These are phyloP conservation scores for Leccinum truebloodii DNA, from an alignment of 768 basidiomycete genomes.

Conservation along the genomic window DNA sequence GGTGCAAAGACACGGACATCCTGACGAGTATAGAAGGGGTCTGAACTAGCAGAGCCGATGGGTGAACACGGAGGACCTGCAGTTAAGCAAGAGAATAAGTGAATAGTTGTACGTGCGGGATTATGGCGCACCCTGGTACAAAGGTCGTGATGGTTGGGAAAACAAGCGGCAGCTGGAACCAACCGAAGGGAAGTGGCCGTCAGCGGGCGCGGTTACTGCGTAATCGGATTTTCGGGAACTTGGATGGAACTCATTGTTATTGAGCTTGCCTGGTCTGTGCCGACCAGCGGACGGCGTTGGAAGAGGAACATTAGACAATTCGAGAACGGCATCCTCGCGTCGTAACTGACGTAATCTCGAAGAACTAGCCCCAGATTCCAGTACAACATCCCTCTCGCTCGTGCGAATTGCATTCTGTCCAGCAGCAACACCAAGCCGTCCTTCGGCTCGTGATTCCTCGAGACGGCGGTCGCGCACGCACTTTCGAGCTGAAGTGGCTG, in stretches of 20 bases:
- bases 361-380: slow-evolving; percentile 2
- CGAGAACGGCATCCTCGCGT: neutral
- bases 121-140: neutral
- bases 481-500: slow-evolving; percentile 22
- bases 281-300: slow-evolving; percentile 11
- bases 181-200: slow-evolving; percentile 7
- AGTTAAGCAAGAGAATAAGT: neutral
- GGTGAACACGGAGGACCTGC: neutral
- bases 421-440: neutral
- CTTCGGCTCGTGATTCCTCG: neutral
- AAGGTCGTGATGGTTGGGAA: neutral
- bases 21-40: slow-evolving; percentile 5
- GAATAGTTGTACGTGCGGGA: neutral
- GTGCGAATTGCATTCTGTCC: neutral
- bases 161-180: neutral
- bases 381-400: slow-evolving; percentile 5
- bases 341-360: neutral
- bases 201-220: slow-evolving; percentile 18
- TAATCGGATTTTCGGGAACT: neutral
- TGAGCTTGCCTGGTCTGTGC: neutral
- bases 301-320: slow-evolving; percentile 1
- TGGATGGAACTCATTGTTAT: neutral
- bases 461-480: slow-evolving; percentile 3
- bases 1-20: neutral
- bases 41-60: neutral